Conservation (phyloP, 2,329 filamentous ascomycete genomes). For the Lecanicillium sp. region DNA sequence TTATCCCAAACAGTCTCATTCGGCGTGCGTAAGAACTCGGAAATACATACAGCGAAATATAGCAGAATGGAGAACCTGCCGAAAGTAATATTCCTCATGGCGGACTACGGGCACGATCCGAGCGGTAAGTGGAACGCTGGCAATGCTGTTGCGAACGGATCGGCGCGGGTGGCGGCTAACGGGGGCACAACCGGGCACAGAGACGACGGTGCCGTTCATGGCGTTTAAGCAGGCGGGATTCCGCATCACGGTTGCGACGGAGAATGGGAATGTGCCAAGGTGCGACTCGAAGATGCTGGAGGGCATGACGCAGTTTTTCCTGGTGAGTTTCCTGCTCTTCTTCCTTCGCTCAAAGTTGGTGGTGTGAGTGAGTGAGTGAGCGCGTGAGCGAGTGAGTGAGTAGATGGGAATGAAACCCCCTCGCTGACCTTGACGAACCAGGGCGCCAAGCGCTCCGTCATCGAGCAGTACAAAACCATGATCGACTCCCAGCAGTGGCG, state of each 20-base stretch:
- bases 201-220: slow-evolving; percentile 44
- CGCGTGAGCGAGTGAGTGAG: no score
- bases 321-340: slow-evolving; percentile 29
- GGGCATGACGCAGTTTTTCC: slow-evolving; percentile 42
- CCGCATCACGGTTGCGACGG: slow-evolving; percentile 43
- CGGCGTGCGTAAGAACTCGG: no score
- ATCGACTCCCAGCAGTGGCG: slow-evolving; percentile 33
- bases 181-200: slow-evolving; percentile 30
- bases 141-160: neutral
- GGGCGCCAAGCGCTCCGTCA: slow-evolving; percentile 38
- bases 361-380: no score
- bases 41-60: no score
- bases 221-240: slow-evolving; percentile 43
- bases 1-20: neutral
- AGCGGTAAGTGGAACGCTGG: slow-evolving; percentile 38
- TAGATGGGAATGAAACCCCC: no score
- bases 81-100: slow-evolving; percentile 44
- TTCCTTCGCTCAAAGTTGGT: neutral
- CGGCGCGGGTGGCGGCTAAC: no score
- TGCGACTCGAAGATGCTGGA: slow-evolving; percentile 46
- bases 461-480: slow-evolving; percentile 40
- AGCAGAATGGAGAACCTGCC: no score
- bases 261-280: slow-evolving; percentile 37
- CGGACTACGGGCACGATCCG: slow-evolving; percentile 50
- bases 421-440: no score